Base-by-base conservation (phyloP, 139 green algal species). In the Monoraphidium neglectum region DNA sequence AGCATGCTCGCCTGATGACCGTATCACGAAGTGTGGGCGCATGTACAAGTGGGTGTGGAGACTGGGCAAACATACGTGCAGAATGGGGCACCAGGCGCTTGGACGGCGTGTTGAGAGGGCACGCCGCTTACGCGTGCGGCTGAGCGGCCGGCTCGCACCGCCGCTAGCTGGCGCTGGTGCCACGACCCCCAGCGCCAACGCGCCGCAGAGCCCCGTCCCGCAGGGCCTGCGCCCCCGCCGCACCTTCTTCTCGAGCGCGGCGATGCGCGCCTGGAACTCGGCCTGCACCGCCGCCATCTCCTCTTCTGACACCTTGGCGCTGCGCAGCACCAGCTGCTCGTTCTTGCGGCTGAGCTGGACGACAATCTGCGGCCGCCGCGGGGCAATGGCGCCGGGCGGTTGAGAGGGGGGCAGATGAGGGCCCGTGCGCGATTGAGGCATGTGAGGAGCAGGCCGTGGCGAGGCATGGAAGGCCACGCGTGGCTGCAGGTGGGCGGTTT, bases 311-410 rank as follows among this genome's bases (percentile, higher is more conserved):
- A 86, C 70, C 2, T 63, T 74, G 2, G 80, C 74, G 32, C 81
- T 70, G 40, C 77, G 68, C 61, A 90, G 65, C 37, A 76, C 92
- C 72, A 96, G 88, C 86, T 93, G 70, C 82, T 95, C 89, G 69
- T 97, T 97, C 33, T 78, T 82, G 2, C 75, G 74, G 68, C 89
- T 80, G 46, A 93, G 78, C 37, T 66, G 53, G 33, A 74, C 65
- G 16, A 87, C 56, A n/a, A 88, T 71, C 67, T 79, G 62, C 4
- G 68, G 40, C 4, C 30, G 63, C 8, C n/a, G 63, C 8, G 43
- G 8, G 43, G 43, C 12, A 21, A 12, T 8, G 43, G 8, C 12
- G 43, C 43, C 8, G 43, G 43, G 43, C 43, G 43, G 8, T 51
- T 51, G 8, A 21, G 43, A 8, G 43, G 8, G 8, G 43, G 43